phyloP scores from a whole-genome alignment of 441 rosid species.

The Erysimum pusillum region DNA sequence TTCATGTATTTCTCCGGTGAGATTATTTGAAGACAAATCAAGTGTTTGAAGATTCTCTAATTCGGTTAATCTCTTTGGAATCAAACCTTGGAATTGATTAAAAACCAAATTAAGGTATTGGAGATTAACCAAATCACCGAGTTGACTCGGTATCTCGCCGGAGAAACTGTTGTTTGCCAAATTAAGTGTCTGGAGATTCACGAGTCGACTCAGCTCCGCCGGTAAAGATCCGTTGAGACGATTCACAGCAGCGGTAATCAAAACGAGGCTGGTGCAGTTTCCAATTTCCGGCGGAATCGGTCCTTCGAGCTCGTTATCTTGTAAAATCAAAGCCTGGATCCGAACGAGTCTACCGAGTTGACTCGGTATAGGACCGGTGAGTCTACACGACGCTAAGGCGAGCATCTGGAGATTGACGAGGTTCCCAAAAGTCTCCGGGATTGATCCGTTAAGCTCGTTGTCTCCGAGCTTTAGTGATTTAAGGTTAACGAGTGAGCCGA shows the following conservation, averaged over 20 bases:
- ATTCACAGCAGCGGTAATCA: constrained; percentile 69
- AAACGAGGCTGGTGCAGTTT: constrained; percentile 58
- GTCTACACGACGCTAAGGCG: constrained; percentile 71
- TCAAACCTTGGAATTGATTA: constrained; percentile 65
- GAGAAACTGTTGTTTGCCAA: constrained; percentile 81
- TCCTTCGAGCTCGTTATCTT: constrained; percentile 69
- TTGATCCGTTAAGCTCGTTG: constrained; percentile 67
- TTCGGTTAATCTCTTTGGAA: constrained; percentile 66
- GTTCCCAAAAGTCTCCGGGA: constrained; percentile 62
- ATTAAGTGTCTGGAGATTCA: constrained; percentile 64
- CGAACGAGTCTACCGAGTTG: constrained; percentile 74
- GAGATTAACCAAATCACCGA: constrained; percentile 66
- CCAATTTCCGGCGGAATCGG: constrained; percentile 66
- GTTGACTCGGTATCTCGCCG: constrained; percentile 67
- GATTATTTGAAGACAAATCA: constrained; percentile 74
- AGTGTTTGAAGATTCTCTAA: constrained; percentile 65
- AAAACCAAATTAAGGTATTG: constrained; percentile 66
- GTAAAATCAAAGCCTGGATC: constrained; percentile 59
- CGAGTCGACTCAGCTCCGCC: constrained; percentile 62
- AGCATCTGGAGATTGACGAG: constrained; percentile 69
- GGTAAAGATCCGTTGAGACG: constrained; percentile 75
- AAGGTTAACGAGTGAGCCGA: constrained; percentile 68
- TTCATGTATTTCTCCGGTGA: constrained; percentile 66
- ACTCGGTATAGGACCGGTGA: constrained; percentile 79
- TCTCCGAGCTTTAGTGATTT: constrained; percentile 77